Evolutionary conservation across 176 grass and related monocot species (phyloP).

Genomic region (Areca catechu): DNA sequence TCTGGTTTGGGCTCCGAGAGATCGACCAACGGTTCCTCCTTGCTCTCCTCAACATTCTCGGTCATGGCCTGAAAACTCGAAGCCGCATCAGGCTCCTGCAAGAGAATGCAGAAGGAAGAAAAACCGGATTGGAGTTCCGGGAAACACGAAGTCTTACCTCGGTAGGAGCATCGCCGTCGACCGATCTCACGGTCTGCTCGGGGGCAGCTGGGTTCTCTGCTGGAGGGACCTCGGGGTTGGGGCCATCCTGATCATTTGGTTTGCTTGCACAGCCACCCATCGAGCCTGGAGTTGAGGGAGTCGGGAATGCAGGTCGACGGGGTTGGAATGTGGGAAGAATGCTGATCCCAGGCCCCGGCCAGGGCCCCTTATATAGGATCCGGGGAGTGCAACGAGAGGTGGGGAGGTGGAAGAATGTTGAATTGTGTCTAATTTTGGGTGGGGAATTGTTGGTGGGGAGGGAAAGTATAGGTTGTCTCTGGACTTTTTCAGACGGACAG

Average conservation of each 20-base stretch:
- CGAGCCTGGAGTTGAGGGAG: background rate
- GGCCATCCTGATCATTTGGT: background rate
- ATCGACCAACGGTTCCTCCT: conserved; percentile 21
- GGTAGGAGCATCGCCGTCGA: background rate
- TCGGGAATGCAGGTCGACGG: no score
- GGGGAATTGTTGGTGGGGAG: background rate
- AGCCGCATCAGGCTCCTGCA: no score
- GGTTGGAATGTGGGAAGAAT: background rate
- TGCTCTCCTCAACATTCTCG: conserved; percentile 11
- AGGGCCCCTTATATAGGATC: background rate
- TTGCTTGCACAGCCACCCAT: background rate
- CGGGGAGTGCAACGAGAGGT: background rate
- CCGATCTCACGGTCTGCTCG: background rate
- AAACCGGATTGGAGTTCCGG: no score
- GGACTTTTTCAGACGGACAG: background rate
- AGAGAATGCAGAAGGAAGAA: no score
- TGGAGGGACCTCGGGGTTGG: background rate
- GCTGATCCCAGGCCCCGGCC: background rate
- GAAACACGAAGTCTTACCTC: background rate
- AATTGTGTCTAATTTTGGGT: background rate
- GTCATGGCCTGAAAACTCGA: conserved; percentile 6
- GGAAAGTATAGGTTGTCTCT: background rate
- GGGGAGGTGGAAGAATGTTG: background rate
- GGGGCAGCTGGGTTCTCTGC: background rate
- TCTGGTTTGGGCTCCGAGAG: conserved; percentile 25